phyloP scores from a whole-genome alignment of 495 filamentous ascomycete genomes.

The Pyrenula aspistea region DNA sequence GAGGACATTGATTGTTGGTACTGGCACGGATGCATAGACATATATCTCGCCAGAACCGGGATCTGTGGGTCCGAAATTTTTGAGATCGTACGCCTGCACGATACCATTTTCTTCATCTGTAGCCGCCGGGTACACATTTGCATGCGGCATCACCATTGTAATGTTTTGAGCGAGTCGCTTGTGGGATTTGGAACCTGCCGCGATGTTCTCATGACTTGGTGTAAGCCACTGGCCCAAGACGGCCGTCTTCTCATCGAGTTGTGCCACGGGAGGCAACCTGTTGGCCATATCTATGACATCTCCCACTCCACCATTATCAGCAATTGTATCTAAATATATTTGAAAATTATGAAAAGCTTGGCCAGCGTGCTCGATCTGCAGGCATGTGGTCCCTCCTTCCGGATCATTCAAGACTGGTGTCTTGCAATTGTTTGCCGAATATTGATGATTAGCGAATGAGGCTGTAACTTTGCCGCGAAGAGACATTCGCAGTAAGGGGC shows the following conservation, averaged over 20 bases:
- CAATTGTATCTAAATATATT: slow-evolving; percentile 36
- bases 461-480: slow-evolving; percentile 45
- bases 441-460: slow-evolving; percentile 44
- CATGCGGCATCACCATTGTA: slow-evolving; percentile 62
- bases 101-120: slow-evolving; percentile 47
- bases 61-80: slow-evolving; percentile 9
- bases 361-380: slow-evolving; percentile 51
- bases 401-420: slow-evolving; percentile 36
- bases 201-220: slow-evolving; percentile 23
- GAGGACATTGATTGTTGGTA: slow-evolving; percentile 54
- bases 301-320: slow-evolving; percentile 20
- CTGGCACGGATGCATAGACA: slow-evolving; percentile 52
- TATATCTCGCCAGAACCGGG: slow-evolving; percentile 52
- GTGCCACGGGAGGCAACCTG: slow-evolving; percentile 40
- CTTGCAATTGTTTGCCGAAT: slow-evolving; percentile 37
- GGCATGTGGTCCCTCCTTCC: slow-evolving; percentile 36
- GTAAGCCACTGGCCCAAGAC: slow-evolving; percentile 50
- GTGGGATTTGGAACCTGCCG: slow-evolving; percentile 25
- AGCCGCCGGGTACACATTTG: slow-evolving; percentile 50
- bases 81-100: slow-evolving; percentile 45
- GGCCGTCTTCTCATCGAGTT: slow-evolving; percentile 54
- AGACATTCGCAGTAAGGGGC: slow-evolving; percentile 19
- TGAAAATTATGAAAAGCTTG: slow-evolving; percentile 45
- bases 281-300: slow-evolving; percentile 20
- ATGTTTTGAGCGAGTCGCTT: slow-evolving; percentile 61